These are phyloP conservation scores for Chrysoporthe deuterocubensis DNA, from an alignment of 2,329 filamentous ascomycete genomes.

Conservation along the genomic window DNA sequence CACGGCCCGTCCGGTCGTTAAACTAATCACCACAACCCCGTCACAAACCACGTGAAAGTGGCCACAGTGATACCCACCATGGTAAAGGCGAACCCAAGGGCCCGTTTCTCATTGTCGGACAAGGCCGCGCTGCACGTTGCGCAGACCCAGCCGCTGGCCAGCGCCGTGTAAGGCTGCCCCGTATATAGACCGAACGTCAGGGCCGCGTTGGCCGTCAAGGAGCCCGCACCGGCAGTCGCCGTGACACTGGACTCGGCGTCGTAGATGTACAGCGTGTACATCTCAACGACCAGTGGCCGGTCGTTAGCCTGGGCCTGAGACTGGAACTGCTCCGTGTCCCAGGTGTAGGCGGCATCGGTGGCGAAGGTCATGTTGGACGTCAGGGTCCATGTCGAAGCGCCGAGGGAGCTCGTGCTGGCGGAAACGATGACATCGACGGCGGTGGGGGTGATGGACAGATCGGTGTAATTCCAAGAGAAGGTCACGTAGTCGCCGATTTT, in stretches of 20 bases:
- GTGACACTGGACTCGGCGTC: constrained; percentile 59
- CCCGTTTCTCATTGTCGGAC: constrained; percentile 50
- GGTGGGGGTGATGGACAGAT: constrained; percentile 59
- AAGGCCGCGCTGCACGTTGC: constrained; percentile 60
- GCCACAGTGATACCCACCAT: constrained; percentile 62
- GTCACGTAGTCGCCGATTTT: constrained; percentile 64
- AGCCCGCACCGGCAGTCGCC: constrained; percentile 58
- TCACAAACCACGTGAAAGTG: constrained; percentile 68
- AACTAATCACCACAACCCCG: constrained; percentile 44
- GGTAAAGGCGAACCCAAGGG: constrained; percentile 53
- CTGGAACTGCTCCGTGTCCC: constrained; percentile 60
- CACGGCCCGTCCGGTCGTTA: neutral
- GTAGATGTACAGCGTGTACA: constrained; percentile 66
- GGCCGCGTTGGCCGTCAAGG: constrained; percentile 52
- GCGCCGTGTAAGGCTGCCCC: constrained; percentile 53
- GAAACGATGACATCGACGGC: constrained; percentile 64
- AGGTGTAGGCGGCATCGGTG: constrained; percentile 55
- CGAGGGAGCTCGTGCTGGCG: constrained; percentile 53
- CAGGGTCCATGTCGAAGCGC: constrained; percentile 57
- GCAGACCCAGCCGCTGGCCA: constrained; percentile 57
- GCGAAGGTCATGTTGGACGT: constrained; percentile 66
- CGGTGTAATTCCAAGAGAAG: constrained; percentile 69
- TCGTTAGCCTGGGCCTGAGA: constrained; percentile 45
- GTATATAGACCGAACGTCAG: constrained; percentile 65
- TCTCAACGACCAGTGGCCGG: constrained; percentile 52